phyloP scores from a whole-genome alignment of 2,329 filamentous ascomycete species.

The Fusarium albosuccineum region DNA sequence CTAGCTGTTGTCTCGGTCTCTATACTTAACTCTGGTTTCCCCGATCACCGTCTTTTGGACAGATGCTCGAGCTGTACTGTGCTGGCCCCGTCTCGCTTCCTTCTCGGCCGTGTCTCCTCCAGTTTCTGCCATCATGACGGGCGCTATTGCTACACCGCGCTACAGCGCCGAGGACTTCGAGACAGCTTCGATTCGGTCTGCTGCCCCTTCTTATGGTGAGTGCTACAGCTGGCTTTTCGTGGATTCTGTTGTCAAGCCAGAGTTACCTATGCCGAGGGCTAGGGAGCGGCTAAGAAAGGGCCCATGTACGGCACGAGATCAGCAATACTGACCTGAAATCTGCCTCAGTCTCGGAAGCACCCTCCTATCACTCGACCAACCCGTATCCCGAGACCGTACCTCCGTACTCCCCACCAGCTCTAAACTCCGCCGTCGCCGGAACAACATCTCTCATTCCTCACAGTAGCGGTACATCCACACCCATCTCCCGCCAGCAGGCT shows the following conservation, averaged over 20 bases:
- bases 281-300: slow-evolving; percentile 12
- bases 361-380: slow-evolving; percentile 72
- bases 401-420: slow-evolving; percentile 60
- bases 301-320: slow-evolving; percentile 32
- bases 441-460: slow-evolving; percentile 38
- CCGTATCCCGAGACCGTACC: slow-evolving; percentile 63
- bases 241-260: slow-evolving; percentile 4
- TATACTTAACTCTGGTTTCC: slow-evolving; percentile 31
- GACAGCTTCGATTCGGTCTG: slow-evolving; percentile 74
- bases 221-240: slow-evolving; percentile 29
- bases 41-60: slow-evolving; percentile 31
- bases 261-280: slow-evolving; percentile 22
- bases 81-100: slow-evolving; percentile 35
- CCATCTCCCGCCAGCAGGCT: slow-evolving; percentile 50
- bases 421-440: slow-evolving; percentile 28
- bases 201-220: slow-evolving; percentile 76
- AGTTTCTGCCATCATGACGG: slow-evolving; percentile 49
- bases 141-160: slow-evolving; percentile 48
- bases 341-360: slow-evolving; percentile 70
- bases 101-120: slow-evolving; percentile 30
- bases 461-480: slow-evolving; percentile 43
- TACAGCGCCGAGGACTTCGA: slow-evolving; percentile 71
- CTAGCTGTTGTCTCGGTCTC: slow-evolving; percentile 21
- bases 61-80: slow-evolving; percentile 43
- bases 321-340: slow-evolving; percentile 33